phyloP scores from a whole-genome alignment of 2,329 filamentous ascomycete genomes.

The Colletotrichum lupini region DNA sequence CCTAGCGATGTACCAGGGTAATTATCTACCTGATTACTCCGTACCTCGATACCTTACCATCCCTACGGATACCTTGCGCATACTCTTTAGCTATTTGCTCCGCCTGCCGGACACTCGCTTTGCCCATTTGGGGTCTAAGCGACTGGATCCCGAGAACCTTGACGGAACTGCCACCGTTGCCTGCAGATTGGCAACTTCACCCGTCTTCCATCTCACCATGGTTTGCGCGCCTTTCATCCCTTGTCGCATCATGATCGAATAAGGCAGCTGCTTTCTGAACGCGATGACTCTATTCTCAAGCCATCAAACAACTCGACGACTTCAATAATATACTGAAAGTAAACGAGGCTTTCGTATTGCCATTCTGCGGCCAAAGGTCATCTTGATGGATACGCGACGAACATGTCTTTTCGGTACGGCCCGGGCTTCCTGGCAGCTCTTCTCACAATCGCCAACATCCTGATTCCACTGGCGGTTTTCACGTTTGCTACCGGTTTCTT shows the following conservation, averaged over 20 bases:
- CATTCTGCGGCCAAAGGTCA: not conserved
- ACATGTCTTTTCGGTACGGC: constrained; percentile 26
- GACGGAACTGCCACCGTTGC: constrained; percentile 15
- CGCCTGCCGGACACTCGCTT: constrained; percentile 7
- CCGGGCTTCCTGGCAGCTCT: constrained; percentile 40
- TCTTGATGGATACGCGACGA: constrained; percentile 34
- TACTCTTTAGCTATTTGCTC: constrained; percentile 5
- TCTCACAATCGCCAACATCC: constrained; percentile 76
- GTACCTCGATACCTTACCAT: not conserved
- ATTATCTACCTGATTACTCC: not conserved
- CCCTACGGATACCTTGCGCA: not conserved
- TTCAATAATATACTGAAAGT: not conserved
- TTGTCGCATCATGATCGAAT: constrained; percentile 24
- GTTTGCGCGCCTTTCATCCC: not conserved
- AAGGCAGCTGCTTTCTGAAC: not conserved
- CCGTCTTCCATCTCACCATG: not conserved
- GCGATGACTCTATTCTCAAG: not conserved
- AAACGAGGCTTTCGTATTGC: not conserved
- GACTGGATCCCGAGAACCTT: constrained; percentile 10
- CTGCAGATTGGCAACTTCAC: constrained; percentile 1
- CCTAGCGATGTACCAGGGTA: not conserved
- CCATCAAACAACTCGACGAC: not conserved
- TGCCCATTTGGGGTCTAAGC: constrained; percentile 19
- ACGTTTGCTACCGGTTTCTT: constrained; percentile 94
- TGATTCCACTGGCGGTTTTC: constrained; percentile 80